Conservation (phyloP, 2,329 filamentous ascomycete species). For the Colletotrichum chlorophyti region DNA sequence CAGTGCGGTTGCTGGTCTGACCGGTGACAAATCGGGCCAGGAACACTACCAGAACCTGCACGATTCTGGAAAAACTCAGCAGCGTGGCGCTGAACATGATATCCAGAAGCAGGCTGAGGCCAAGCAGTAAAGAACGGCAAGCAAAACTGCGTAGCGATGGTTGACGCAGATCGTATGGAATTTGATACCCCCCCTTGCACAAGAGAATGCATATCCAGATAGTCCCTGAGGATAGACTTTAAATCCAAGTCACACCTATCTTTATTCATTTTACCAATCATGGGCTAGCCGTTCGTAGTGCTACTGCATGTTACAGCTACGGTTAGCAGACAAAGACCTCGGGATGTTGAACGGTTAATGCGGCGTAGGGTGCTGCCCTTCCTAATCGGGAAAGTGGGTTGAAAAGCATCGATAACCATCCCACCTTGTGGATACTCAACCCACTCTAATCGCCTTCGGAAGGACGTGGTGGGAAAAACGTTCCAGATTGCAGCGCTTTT, state of each 20-base stretch:
- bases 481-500: too few species aligned
- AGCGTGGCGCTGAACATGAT: conserved; percentile 84
- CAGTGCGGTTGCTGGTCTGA: conserved; percentile 72
- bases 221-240: background rate
- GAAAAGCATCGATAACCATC: too few species aligned
- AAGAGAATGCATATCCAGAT: background rate
- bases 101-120: conserved; percentile 74
- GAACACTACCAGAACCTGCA: conserved; percentile 72
- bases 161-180: conserved; percentile 6
- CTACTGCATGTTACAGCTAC: too few species aligned
- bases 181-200: conserved; percentile 28
- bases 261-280: too few species aligned
- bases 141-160: background rate
- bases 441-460: too few species aligned
- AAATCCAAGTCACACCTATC: background rate
- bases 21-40: conserved; percentile 72
- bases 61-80: conserved; percentile 82
- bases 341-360: too few species aligned
- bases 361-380: too few species aligned
- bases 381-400: conserved; percentile 10
- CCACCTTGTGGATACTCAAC: too few species aligned
- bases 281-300: too few species aligned
- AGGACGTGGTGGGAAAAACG: too few species aligned
- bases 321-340: too few species aligned
- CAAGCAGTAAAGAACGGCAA: conserved; percentile 28